Percentiles rank a stretch among this genome's conserved stretches.
These are phyloP conservation scores for Trichosporon coremiiforme DNA, from an alignment of 1,284 basidiomycete genomes.

Conservation along the genomic window DNA sequence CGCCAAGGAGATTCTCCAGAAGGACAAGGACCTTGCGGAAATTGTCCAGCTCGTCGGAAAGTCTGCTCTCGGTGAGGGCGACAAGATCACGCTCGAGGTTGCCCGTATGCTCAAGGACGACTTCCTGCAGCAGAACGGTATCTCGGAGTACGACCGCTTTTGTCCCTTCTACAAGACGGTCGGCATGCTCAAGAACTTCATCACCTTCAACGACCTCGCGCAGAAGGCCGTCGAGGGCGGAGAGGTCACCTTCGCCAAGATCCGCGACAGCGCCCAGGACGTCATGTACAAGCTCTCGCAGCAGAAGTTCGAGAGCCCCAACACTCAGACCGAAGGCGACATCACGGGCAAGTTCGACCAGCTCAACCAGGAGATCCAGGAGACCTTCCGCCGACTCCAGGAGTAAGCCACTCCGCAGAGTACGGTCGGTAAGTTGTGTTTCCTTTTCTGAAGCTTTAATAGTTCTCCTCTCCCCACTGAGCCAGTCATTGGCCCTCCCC, in stretches of 20 bases:
- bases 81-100: conserved; percentile 98
- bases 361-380: conserved; percentile 78
- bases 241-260: conserved; percentile 88
- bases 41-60: conserved; percentile 99
- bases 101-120: conserved; percentile 96
- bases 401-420: conserved; percentile 60
- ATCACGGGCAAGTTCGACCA: conserved; percentile 79
- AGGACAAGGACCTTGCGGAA: conserved; percentile 97
- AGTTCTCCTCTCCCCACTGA: conserved; percentile 1
- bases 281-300: conserved; percentile 94
- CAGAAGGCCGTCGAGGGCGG: conserved; percentile 72
- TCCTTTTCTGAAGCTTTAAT: conserved; percentile 11
- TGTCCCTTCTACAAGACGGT: conserved; percentile 99
- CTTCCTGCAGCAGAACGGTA: conserved; percentile 98
- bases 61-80: conserved; percentile 92
- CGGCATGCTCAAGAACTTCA: conserved; percentile 93
- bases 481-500: background rate
- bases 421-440: background rate
- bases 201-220: conserved; percentile 86
- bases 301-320: conserved; percentile 88
- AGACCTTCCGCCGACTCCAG: conserved; percentile 81
- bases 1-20: conserved; percentile 96
- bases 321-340: conserved; percentile 75
- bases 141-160: conserved; percentile 94
- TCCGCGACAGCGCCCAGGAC: conserved; percentile 84